These are phyloP conservation scores for Stereum hirsutum DNA, from an alignment of 1,284 basidiomycete genomes.

Conservation along the genomic window DNA sequence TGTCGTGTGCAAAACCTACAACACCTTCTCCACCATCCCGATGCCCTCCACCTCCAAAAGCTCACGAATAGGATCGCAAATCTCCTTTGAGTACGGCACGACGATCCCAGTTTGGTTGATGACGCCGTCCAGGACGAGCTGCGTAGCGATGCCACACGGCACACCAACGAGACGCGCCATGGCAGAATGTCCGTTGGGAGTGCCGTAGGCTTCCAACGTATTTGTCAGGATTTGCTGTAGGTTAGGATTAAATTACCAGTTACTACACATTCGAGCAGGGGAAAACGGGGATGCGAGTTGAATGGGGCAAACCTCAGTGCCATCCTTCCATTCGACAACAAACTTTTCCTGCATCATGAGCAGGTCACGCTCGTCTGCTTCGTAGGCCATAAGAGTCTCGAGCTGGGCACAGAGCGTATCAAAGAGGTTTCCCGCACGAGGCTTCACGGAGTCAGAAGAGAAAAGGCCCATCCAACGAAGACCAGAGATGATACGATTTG, in stretches of 20 bases:
- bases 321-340: constrained; percentile 80
- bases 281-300: not conserved
- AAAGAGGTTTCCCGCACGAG: constrained; percentile 76
- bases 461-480: constrained; percentile 93
- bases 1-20: too few relatives aligned
- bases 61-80: constrained; percentile 76
- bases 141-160: constrained; percentile 90
- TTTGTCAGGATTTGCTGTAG: constrained; percentile 79
- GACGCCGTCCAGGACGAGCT: constrained; percentile 74
- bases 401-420: constrained; percentile 92
- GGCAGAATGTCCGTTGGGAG: constrained; percentile 77
- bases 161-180: constrained; percentile 92
- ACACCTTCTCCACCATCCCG: constrained; percentile 66
- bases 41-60: constrained; percentile 79
- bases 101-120: constrained; percentile 77
- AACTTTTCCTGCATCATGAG: constrained; percentile 99
- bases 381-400: constrained; percentile 91
- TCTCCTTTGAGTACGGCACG: constrained; percentile 83
- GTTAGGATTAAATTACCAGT: not conserved
- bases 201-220: constrained; percentile 89
- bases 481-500: constrained; percentile 75
- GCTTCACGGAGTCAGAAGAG: constrained; percentile 56
- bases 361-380: constrained; percentile 86
- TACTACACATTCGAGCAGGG: not conserved
- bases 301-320: constrained; percentile 44